phyloP scores from a whole-genome alignment of 345 rosid genomes.

The Geranium rotundifolium region DNA sequence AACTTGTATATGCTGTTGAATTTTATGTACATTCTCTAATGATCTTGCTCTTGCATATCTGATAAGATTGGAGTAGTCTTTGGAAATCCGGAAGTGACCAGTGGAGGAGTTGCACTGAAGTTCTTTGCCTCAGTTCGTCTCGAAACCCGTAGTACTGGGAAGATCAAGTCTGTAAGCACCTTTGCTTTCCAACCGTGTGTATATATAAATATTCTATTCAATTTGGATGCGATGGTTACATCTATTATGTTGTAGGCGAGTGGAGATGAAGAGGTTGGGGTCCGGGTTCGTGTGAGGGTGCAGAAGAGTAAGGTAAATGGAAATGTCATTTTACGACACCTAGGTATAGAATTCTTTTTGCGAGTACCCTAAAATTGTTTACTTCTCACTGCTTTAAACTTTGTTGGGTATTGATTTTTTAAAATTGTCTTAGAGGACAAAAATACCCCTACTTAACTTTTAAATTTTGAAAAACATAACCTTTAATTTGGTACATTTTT shows the following conservation, averaged over 20 bases:
- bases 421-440: no score
- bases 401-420: no score
- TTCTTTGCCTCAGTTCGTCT: slow-evolving; percentile 92
- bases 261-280: slow-evolving; percentile 90
- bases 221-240: not conserved
- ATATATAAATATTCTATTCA: not conserved
- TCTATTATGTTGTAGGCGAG: slow-evolving; percentile 18
- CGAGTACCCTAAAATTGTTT: no score
- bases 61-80: slow-evolving; percentile 86
- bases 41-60: not conserved
- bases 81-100: slow-evolving; percentile 96
- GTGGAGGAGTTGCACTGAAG: slow-evolving; percentile 92
- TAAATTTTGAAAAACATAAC: no score
- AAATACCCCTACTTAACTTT: no score
- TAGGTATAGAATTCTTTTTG: no score
- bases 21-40: no score
- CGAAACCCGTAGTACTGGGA: slow-evolving; percentile 87
- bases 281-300: slow-evolving; percentile 88
- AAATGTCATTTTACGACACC: no score
- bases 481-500: no score
- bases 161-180: slow-evolving; percentile 83
- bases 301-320: slow-evolving; percentile 97
- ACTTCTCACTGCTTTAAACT: no score
- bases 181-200: no score
- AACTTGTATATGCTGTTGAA: no score